These are phyloP conservation scores for Aspergillus carbonarius DNA, from an alignment of 2,329 filamentous ascomycete genomes.

Conservation along the genomic window DNA sequence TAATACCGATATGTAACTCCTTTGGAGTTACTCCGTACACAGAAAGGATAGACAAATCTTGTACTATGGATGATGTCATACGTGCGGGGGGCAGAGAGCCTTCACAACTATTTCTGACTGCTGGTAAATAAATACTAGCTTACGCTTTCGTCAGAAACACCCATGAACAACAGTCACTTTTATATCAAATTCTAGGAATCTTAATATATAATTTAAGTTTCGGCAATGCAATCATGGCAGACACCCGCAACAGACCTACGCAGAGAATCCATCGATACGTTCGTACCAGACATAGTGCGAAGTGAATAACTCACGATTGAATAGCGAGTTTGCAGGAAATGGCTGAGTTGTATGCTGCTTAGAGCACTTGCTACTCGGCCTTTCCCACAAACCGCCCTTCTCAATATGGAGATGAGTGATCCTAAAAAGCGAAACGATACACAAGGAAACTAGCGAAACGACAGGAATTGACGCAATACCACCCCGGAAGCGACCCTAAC, in stretches of 20 bases:
- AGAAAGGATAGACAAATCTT: too few species aligned
- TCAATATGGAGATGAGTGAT: neutral
- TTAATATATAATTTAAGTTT: neutral
- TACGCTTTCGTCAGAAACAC: too few species aligned
- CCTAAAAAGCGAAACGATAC: slow-evolving; percentile 7
- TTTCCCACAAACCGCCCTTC: neutral
- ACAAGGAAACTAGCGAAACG: slow-evolving; percentile 17
- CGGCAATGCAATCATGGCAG: neutral
- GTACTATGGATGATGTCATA: too few species aligned
- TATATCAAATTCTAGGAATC: too few species aligned
- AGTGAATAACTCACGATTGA: neutral
- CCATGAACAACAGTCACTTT: too few species aligned
- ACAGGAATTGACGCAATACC: slow-evolving; percentile 42
- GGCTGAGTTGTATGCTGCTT: neutral
- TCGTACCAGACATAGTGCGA: neutral
- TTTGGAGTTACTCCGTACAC: too few species aligned
- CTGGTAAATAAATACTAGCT: too few species aligned
- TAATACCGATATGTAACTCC: too few species aligned
- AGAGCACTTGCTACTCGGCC: neutral
- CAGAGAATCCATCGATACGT: neutral
- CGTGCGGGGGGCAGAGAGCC: too few species aligned
- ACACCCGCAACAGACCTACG: neutral
- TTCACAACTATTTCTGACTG: too few species aligned
- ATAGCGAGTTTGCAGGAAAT: neutral
- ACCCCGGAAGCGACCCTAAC: slow-evolving; percentile 50